Conservation (phyloP, 192 early-diverging fungal species). For the Coemansia sp. region DNA sequence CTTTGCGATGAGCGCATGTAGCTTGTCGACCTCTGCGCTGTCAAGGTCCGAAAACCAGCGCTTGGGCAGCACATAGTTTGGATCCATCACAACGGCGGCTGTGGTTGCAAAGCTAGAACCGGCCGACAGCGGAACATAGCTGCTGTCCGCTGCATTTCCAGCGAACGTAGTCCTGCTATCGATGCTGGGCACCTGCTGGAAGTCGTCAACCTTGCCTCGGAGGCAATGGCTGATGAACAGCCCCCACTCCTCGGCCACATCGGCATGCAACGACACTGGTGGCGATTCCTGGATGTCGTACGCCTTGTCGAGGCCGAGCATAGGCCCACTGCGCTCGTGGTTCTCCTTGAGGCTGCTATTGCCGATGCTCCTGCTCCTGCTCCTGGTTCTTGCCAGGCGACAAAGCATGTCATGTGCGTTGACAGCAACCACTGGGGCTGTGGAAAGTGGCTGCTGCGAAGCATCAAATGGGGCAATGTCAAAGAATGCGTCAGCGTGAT, state of each 20-base stretch:
- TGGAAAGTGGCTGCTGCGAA: slow-evolving; percentile 5
- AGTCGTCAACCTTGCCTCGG: slow-evolving; percentile 2
- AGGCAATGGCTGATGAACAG: slow-evolving; percentile 28
- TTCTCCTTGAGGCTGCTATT: background rate
- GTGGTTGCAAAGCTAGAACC: background rate
- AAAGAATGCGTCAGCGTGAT: slow-evolving; percentile 13
- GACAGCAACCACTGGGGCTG: slow-evolving; percentile 18
- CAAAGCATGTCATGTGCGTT: slow-evolving; percentile 48
- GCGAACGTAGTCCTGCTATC: slow-evolving; percentile 12
- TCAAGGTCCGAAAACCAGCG: slow-evolving; percentile 23
- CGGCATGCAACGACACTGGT: slow-evolving; percentile 16
- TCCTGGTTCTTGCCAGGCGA: slow-evolving; percentile 27
- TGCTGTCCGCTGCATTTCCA: background rate
- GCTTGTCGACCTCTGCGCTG: slow-evolving; percentile 1
- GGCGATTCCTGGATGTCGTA: slow-evolving; percentile 8
- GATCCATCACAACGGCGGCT: background rate
- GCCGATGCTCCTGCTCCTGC: slow-evolving; percentile 3
- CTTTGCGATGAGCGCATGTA: slow-evolving; percentile 23
- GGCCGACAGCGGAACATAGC: background rate
- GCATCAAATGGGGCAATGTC: slow-evolving; percentile 13
- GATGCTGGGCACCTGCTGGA: slow-evolving; percentile 16
- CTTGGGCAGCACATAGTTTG: slow-evolving; percentile 17
- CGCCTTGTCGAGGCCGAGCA: background rate
- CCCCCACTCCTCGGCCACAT: slow-evolving; percentile 32
- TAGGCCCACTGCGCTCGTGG: background rate